phyloP scores from a whole-genome alignment of 2,329 filamentous ascomycete genomes.

The Botrytis medusae region DNA sequence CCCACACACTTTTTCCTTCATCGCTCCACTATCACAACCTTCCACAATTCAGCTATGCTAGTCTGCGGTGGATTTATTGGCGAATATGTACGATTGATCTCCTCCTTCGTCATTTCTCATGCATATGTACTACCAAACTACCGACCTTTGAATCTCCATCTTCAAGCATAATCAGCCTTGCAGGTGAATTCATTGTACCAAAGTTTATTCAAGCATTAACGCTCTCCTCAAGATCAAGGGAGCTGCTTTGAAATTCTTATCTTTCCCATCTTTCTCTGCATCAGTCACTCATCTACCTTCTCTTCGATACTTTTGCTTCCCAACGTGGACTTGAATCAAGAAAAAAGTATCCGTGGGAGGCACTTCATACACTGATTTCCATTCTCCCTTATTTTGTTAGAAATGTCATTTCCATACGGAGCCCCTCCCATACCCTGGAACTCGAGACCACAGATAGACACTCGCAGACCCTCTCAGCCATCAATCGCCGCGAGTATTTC shows the following conservation, averaged over 20 bases:
- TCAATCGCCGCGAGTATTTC: constrained; percentile 36
- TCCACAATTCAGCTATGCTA: constrained; percentile 8
- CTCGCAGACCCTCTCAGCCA: constrained; percentile 38
- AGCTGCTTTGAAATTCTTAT: background rate
- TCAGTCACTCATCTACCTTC: background rate
- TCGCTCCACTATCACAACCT: constrained; percentile 14
- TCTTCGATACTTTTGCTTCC: background rate
- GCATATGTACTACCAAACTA: constrained; percentile 15
- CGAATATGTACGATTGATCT: constrained; percentile 20
- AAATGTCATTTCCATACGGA: constrained; percentile 33
- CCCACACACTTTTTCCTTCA: constrained; percentile 19
- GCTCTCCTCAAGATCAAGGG: background rate
- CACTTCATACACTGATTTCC: background rate
- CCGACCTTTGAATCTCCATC: constrained; percentile 10
- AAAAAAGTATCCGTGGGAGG: background rate
- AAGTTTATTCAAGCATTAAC: background rate
- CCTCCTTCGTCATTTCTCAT: constrained; percentile 7
- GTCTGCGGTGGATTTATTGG: constrained; percentile 14
- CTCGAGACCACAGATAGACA: constrained; percentile 30
- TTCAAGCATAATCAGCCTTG: constrained; percentile 17
- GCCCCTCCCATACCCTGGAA: constrained; percentile 34
- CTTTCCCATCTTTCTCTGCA: background rate
- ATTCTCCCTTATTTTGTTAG: constrained; percentile 10
- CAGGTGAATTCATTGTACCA: background rate
- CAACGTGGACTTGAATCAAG: background rate